These are phyloP conservation scores for Eudorina sp. DNA, from an alignment of 139 green algal species.

Conservation along the genomic window DNA sequence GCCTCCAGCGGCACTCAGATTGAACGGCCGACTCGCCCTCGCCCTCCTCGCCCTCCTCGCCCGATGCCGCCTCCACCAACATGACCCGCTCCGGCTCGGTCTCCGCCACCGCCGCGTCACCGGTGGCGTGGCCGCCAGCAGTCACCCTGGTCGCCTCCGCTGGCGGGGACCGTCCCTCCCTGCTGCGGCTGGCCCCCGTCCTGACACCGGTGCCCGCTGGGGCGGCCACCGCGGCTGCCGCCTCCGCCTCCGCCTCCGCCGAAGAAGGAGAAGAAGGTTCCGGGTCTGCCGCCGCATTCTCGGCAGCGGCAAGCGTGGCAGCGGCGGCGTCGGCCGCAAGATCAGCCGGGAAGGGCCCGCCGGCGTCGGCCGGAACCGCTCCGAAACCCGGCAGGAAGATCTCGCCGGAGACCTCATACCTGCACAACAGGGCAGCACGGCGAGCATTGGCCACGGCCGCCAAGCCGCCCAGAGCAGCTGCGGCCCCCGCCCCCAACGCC, in stretches of 20 bases:
- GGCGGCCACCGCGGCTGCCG: too few species aligned
- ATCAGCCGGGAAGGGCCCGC: too few species aligned
- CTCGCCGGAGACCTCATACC: slow-evolving; percentile 58
- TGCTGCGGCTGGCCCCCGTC: too few species aligned
- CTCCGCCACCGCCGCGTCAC: neutral
- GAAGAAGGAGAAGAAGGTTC: too few species aligned
- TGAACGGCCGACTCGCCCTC: neutral
- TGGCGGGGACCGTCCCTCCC: too few species aligned
- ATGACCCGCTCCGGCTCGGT: neutral
- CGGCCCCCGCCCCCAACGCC: neutral
- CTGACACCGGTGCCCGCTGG: too few species aligned
- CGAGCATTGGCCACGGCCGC: too few species aligned
- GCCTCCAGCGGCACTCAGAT: slow-evolving; percentile 19
- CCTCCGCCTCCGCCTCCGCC: neutral
- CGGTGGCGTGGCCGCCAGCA: neutral
- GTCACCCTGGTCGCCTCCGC: neutral
- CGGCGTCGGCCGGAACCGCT: neutral
- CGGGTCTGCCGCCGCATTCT: neutral
- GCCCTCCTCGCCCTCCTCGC: neutral
- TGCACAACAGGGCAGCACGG: neutral
- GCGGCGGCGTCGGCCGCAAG: neutral
- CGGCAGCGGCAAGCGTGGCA: neutral
- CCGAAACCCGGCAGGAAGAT: slow-evolving; percentile 52
- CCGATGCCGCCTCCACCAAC: neutral
- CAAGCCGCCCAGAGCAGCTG: neutral